A percentile compares a stretch with the other conserved stretches of the same genome.
These are phyloP conservation scores for Noccaea bulbosa DNA, from an alignment of 345 rosid genomes.

Conservation along the genomic window DNA sequence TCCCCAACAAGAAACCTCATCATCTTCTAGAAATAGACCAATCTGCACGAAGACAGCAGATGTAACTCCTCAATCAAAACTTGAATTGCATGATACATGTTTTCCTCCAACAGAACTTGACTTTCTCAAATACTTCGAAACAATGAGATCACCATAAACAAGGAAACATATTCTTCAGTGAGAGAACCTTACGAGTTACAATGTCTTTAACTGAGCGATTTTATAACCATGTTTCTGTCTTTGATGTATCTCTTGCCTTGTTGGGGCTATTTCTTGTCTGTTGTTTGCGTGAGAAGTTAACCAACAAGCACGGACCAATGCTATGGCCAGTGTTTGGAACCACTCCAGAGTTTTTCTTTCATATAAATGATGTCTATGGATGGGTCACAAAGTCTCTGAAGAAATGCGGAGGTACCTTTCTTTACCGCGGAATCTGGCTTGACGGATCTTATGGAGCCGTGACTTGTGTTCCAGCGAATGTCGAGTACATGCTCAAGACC, in stretches of 20 bases:
- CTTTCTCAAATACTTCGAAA: constrained; percentile 11
- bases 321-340: constrained; percentile 71
- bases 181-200: not conserved
- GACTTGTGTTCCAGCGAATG: constrained; percentile 59
- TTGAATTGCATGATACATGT: constrained; percentile 25
- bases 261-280: constrained; percentile 57
- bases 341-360: constrained; percentile 46
- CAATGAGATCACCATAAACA: constrained; percentile 3
- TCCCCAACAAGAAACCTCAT: constrained; percentile 17
- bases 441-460: constrained; percentile 57
- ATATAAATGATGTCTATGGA: constrained; percentile 45
- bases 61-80: constrained; percentile 2
- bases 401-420: constrained; percentile 56
- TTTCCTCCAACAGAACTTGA: not conserved
- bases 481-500: constrained; percentile 71
- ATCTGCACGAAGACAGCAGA: constrained; percentile 25
- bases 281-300: constrained; percentile 52
- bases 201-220: constrained; percentile 37
- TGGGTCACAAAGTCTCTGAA: constrained; percentile 54
- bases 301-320: constrained; percentile 57
- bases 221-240: constrained; percentile 36
- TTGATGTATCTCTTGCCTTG: constrained; percentile 52
- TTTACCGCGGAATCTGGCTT: constrained; percentile 58
- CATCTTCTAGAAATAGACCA: not conserved
- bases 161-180: not conserved